phyloP scores from a whole-genome alignment of 169 alveolate species.

The Plasmodium chabaudi region DNA sequence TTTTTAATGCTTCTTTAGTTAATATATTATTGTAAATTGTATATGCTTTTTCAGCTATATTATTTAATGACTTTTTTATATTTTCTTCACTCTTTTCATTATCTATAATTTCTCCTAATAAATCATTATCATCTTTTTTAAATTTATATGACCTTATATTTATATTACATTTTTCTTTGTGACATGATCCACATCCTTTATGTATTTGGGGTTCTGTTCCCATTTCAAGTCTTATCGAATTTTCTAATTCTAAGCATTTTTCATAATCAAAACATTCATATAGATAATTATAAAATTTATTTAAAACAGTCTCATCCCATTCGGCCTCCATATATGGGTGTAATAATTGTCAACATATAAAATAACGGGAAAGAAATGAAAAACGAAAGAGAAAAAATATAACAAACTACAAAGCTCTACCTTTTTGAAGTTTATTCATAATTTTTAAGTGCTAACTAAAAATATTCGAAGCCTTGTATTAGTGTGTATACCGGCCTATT shows the following conservation, averaged over 20 bases:
- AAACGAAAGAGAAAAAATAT: constrained; percentile 12
- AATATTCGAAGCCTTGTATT: no score
- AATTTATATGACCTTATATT: constrained; percentile 54
- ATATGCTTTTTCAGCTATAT: constrained; percentile 61
- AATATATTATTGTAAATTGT: constrained; percentile 53
- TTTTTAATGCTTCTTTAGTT: constrained; percentile 42
- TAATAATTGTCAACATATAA: no score
- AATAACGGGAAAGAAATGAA: constrained; percentile 6
- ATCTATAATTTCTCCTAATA: constrained; percentile 73
- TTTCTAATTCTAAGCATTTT: constrained; percentile 57
- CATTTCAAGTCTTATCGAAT: constrained; percentile 62
- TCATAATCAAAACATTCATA: constrained; percentile 36
- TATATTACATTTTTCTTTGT: constrained; percentile 6
- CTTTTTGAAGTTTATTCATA: no score
- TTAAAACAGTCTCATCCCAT: constrained; percentile 44
- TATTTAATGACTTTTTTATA: constrained; percentile 31
- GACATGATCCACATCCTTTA: constrained; percentile 6
- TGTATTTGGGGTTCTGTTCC: constrained; percentile 43
- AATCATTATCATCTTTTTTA: constrained; percentile 76
- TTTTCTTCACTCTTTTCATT: constrained; percentile 62
- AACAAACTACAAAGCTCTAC: not conserved
- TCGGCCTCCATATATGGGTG: constrained; percentile 40
- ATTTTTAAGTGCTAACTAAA: no score
- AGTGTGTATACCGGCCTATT: no score
- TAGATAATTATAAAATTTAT: constrained; percentile 65